phyloP scores from a whole-genome alignment of 495 filamentous ascomycete species.

The Chaetomium cochliodes region DNA sequence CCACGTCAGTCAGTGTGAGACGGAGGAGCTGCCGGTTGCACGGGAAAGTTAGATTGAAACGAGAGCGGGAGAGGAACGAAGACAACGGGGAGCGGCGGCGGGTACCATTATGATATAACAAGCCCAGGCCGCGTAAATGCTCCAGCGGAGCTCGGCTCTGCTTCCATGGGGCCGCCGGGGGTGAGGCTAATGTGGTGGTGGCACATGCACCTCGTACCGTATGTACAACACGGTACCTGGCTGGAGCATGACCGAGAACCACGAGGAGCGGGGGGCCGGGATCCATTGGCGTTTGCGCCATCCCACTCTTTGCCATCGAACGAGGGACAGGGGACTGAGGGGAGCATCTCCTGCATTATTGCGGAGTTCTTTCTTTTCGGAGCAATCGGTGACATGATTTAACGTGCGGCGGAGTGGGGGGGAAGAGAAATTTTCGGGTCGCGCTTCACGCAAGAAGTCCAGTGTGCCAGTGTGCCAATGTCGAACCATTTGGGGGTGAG shows the following conservation, averaged over 20 bases:
- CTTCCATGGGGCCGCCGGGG: background rate
- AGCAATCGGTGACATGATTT: constrained; percentile 28
- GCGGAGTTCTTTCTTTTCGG: constrained; percentile 22
- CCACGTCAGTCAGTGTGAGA: background rate
- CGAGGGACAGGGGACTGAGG: constrained; percentile 8
- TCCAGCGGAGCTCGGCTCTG: constrained; percentile 9
- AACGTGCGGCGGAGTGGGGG: constrained; percentile 22
- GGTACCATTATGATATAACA: constrained; percentile 26
- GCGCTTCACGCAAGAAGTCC: background rate
- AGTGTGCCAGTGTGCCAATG: background rate
- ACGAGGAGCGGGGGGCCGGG: constrained; percentile 3
- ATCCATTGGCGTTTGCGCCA: background rate
- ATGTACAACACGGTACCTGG: too few species aligned
- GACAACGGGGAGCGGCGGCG: constrained; percentile 10
- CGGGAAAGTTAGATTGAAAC: background rate
- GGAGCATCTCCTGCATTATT: constrained; percentile 14
- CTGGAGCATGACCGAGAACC: background rate
- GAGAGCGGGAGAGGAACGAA: constrained; percentile 7
- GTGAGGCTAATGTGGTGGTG: background rate
- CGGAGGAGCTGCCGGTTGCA: background rate
- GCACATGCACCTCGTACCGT: too few species aligned
- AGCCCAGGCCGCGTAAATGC: background rate
- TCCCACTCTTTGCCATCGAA: constrained; percentile 14
- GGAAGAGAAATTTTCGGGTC: constrained; percentile 13
- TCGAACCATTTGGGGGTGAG: background rate